phyloP scores from a whole-genome alignment of 2,329 filamentous ascomycete genomes.

The Dothiorella sarmentorum region DNA sequence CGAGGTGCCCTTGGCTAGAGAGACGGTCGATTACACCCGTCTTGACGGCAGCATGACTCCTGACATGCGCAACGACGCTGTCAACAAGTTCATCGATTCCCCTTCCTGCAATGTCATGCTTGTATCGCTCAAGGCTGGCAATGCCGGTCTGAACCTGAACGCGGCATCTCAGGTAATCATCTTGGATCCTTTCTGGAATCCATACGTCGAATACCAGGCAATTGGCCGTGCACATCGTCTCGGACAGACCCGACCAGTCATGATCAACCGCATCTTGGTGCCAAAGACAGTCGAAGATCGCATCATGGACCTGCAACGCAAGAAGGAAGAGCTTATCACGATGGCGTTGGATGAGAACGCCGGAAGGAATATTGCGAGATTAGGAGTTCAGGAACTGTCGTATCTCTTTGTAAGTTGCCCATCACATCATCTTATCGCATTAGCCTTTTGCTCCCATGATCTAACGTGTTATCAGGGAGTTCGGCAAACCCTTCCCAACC shows the following conservation, averaged over 20 bases:
- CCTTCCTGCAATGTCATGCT: conserved; percentile 65
- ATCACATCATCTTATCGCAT: neutral
- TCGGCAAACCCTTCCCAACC: neutral
- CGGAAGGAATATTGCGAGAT: conserved; percentile 61
- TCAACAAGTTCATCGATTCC: conserved; percentile 64
- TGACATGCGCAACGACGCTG: conserved; percentile 62
- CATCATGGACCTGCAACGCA: conserved; percentile 73
- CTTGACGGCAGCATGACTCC: conserved; percentile 76
- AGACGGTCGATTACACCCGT: conserved; percentile 59
- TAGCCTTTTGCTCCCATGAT: neutral
- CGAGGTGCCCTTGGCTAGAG: conserved; percentile 65
- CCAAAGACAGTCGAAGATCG: conserved; percentile 80
- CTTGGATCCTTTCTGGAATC: conserved; percentile 93
- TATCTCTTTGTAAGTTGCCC: conserved; percentile 60
- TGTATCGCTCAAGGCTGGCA: conserved; percentile 75
- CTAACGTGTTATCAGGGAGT: neutral
- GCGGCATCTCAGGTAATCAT: conserved; percentile 83
- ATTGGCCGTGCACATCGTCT: conserved; percentile 88
- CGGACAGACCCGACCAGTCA: conserved; percentile 70
- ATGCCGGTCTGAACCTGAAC: conserved; percentile 81
- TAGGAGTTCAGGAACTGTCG: conserved; percentile 64
- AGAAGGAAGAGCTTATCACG: conserved; percentile 74
- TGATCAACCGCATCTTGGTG: conserved; percentile 76
- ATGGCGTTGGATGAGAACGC: conserved; percentile 75
- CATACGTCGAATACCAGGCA: conserved; percentile 87